Conservation (phyloP, 441 rosid genomes). For the Erodium moschatum region DNA sequence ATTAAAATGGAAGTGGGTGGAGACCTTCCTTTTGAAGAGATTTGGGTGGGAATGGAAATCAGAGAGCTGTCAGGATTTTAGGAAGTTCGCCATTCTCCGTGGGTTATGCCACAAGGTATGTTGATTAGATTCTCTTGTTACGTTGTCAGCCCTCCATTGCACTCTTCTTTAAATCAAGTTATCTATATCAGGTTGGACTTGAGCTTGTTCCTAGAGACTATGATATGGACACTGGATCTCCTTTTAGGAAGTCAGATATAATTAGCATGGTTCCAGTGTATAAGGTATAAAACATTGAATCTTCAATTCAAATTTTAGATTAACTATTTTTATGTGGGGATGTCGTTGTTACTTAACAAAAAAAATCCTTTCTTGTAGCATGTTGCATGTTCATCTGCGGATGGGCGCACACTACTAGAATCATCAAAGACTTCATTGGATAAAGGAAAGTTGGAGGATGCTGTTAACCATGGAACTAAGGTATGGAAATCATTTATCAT, state of each 20-base stretch:
- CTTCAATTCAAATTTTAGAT: neutral
- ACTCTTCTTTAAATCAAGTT: slow-evolving; percentile 24
- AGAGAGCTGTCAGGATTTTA: slow-evolving; percentile 48
- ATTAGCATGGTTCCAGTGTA: slow-evolving; percentile 75
- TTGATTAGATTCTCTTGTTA: slow-evolving; percentile 15
- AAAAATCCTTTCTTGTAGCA: slow-evolving; percentile 40
- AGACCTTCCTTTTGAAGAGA: slow-evolving; percentile 57
- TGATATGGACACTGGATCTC: slow-evolving; percentile 55
- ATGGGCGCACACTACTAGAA: slow-evolving; percentile 70
- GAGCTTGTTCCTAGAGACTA: slow-evolving; percentile 78
- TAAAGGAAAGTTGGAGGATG: slow-evolving; percentile 81
- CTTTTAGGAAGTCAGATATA: slow-evolving; percentile 60
- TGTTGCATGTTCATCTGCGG: slow-evolving; percentile 74
- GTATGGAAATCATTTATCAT: slow-evolving; percentile 24
- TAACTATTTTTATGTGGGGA: neutral
- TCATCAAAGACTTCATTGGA: slow-evolving; percentile 78
- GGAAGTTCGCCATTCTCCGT: slow-evolving; percentile 63
- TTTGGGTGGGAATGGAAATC: slow-evolving; percentile 59
- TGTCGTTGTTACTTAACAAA: slow-evolving; percentile 17
- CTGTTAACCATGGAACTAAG: slow-evolving; percentile 72
- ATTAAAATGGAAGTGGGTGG: slow-evolving; percentile 66
- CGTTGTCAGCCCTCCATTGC: slow-evolving; percentile 2
- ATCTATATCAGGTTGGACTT: slow-evolving; percentile 55
- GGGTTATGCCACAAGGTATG: slow-evolving; percentile 70
- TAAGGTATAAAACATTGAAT: slow-evolving; percentile 38